Base-by-base conservation (phyloP, 805 yeast species). In the Yamadazyma philogaea region DNA sequence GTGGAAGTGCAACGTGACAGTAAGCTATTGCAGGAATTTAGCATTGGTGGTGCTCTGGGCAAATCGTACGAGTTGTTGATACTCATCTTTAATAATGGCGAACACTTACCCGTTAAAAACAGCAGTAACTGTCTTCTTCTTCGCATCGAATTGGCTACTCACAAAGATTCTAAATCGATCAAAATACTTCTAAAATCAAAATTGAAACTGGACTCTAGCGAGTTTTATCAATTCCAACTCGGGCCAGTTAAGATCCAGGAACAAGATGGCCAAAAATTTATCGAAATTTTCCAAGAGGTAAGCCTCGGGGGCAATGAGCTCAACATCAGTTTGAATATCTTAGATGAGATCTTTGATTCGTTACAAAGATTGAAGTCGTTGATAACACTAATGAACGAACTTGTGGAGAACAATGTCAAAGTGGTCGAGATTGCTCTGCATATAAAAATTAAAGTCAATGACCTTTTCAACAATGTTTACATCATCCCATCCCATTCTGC, bases 61-160 rank as follows among this genome's bases (percentile, higher is more conserved):
- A 34, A 31, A 15, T 24, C 36, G 12, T 39, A 37, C 32, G 46
- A 41, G 34, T 32, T 47, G 26, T 21, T 42, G 11, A 30, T 45
- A n/a, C 34, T 46, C 6, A 30, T 46, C n/a, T 47, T 26, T 34
- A 43, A 46, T 18, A 30, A 46, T 18, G 48, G 47, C 7, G 37
- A 34, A 19, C 32, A 37, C 30, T 30, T 42, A 15, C 45, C 45
- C 2, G 47, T 68, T 14, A 28, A 54, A 12, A 62, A 64, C 33
- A 60, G 71, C 7, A 51, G 69, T 2, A 61, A 64, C 8, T 52
- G 64, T 32, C 48, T 70, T 15, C 57, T 70, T 27, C 49, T 70
- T 20, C 54, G 56, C 35, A 60, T 65, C 7, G 54, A 55, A 42
- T 48, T 68, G 33, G 34, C 54, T 5, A 46, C 48, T 33, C 48